These are phyloP conservation scores for Collybiopsis luxurians DNA, from an alignment of 768 basidiomycete species.

Conservation along the genomic window DNA sequence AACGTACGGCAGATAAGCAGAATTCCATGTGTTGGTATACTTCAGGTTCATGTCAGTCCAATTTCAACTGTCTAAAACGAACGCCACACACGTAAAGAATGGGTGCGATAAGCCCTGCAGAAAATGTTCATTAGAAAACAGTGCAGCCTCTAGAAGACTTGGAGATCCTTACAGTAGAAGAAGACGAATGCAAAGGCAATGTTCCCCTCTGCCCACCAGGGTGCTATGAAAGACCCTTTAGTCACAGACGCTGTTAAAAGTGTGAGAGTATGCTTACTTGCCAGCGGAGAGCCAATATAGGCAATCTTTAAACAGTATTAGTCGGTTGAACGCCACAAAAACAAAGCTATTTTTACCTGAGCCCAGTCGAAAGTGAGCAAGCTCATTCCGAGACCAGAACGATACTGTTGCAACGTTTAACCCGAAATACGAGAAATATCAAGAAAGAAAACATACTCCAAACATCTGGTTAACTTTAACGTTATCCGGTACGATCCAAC, in stretches of 20 bases:
- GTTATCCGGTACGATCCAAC: conserved; percentile 73
- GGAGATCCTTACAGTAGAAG: conserved; percentile 53
- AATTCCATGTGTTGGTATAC: conserved; percentile 65
- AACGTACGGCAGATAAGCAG: conserved; percentile 54
- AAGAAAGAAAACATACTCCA: conserved; percentile 45
- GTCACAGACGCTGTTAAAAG: no score
- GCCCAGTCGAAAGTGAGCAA: conserved; percentile 82
- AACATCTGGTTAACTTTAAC: conserved; percentile 73
- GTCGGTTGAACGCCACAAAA: conserved; percentile 13
- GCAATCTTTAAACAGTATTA: conserved; percentile 37
- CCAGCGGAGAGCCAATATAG: conserved; percentile 68
- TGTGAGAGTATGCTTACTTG: conserved; percentile 23
- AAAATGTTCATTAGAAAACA: background rate
- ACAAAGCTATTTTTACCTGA: conserved; percentile 41
- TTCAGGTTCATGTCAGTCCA: conserved; percentile 13
- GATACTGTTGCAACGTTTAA: conserved; percentile 7
- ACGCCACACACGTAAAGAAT: conserved; percentile 30
- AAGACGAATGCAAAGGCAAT: conserved; percentile 58
- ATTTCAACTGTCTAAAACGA: background rate
- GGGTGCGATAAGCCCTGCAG: conserved; percentile 31
- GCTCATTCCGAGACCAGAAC: conserved; percentile 58
- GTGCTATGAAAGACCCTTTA: conserved; percentile 28
- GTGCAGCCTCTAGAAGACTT: background rate
- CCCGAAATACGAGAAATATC: no score
- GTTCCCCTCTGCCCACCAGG: conserved; percentile 84